Evolutionary conservation across 306 rosid genomes (phyloP).

Genomic region (Calophaca sinica): DNA sequence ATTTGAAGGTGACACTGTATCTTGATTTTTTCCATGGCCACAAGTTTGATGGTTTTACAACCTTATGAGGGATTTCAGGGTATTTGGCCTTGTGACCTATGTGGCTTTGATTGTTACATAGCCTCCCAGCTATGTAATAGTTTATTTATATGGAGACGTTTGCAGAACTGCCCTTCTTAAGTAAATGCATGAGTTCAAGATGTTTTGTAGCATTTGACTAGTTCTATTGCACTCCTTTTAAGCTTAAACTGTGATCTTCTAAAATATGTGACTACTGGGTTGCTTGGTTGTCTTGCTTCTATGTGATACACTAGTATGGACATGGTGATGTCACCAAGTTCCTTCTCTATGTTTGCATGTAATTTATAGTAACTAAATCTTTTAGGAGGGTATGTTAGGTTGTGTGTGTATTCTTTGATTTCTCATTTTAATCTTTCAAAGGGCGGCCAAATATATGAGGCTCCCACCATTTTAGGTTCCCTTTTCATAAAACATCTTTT

Average conservation of each 20-base stretch:
- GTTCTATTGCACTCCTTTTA: conserved; percentile 14
- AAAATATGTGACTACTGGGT: conserved; percentile 13
- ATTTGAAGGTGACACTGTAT: conserved; percentile 12
- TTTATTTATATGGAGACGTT: conserved; percentile 14
- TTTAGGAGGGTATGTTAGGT: conserved; percentile 12
- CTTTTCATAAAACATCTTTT: conserved; percentile 8
- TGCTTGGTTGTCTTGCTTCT: conserved; percentile 20
- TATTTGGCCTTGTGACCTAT: not conserved
- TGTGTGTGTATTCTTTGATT: conserved; percentile 31
- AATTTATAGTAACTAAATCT: conserved; percentile 4
- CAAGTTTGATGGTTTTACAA: not conserved
- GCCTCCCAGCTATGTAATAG: not conserved
- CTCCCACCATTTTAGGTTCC: conserved; percentile 15
- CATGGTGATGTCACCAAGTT: conserved; percentile 9
- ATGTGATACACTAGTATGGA: conserved; percentile 17
- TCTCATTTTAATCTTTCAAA: conserved; percentile 4
- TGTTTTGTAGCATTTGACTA: not conserved
- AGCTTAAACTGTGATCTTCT: conserved; percentile 8
- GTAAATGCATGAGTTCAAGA: conserved; percentile 1
- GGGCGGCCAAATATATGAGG: conserved; percentile 2
- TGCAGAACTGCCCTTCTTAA: conserved; percentile 8
- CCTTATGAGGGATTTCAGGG: conserved; percentile 26
- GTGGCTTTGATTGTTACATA: not conserved
- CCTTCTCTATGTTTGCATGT: conserved; percentile 36
- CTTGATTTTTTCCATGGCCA: conserved; percentile 8